Conservation (phyloP, 2,329 filamentous ascomycete species). For the Furcasterigmium sp. region DNA sequence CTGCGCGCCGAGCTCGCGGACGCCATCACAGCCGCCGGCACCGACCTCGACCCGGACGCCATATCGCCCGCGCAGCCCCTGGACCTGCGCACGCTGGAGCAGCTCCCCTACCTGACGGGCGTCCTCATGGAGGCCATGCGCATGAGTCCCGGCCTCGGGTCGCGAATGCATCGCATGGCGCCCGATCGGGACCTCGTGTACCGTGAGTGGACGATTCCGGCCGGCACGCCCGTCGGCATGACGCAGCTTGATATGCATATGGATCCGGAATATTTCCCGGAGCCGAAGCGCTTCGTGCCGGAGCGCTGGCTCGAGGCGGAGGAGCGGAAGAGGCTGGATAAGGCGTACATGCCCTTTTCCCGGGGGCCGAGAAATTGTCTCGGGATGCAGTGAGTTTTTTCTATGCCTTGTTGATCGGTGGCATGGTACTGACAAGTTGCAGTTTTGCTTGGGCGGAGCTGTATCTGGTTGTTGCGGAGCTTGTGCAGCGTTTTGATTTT, state of each 20-base stretch:
- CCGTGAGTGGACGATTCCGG: constrained; percentile 21
- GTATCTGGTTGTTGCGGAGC: no score
- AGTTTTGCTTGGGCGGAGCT: no score
- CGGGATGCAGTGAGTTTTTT: no score
- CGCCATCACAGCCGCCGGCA: no score
- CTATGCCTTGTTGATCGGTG: no score
- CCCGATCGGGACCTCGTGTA: constrained; percentile 22
- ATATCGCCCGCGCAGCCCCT: no score
- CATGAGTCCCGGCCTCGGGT: constrained; percentile 29
- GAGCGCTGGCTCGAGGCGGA: constrained; percentile 15
- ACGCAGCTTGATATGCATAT: constrained; percentile 20
- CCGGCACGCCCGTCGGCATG: constrained; percentile 27
- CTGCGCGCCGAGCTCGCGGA: constrained; percentile 11
- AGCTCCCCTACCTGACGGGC: constrained; percentile 30
- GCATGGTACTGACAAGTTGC: no score
- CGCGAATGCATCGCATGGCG: constrained; percentile 20
- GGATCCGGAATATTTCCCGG: constrained; percentile 14
- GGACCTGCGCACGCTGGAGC: constrained; percentile 16
- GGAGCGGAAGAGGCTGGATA: no score
- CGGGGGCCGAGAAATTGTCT: no score
- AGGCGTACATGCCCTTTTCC: no score
- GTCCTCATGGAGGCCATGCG: constrained; percentile 31
- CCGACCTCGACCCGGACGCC: no score
- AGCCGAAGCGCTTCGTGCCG: constrained; percentile 16
- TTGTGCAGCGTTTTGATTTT: no score